Base-by-base conservation (phyloP, 176 grass and related monocot genomes). In the Saccharum officinarum region DNA sequence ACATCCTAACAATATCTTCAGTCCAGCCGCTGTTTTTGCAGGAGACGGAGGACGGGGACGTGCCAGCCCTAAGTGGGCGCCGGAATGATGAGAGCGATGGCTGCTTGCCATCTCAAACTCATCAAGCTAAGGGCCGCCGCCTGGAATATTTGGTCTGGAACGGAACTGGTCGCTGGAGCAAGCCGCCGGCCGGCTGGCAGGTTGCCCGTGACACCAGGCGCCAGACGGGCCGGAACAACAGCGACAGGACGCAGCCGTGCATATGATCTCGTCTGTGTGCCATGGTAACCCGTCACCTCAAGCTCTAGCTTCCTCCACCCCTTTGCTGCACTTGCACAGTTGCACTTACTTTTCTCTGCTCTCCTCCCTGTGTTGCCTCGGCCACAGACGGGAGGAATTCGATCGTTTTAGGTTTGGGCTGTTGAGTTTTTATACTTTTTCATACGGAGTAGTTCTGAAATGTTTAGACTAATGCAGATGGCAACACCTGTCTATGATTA, bases 1-100 rank as follows among this genome's bases (percentile, higher is more conserved):
- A 4, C 1, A 37, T 76, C 46, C 26, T 75, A 59, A 26, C 42
- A 34, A 74, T 57, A 28, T 80, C 18, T 86, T 57, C 8, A 68
- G 31, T 76, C 14, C 41, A 30, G 33, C 23, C 22, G 15, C 28
- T 83, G 65, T 69, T 69, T 87, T 10, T 22, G 79, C 79, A 70
- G 72, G 31, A n/a, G 66, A 25, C 6, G 28, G 10, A 80, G 52
- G 62, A 80, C 3, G 18, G 42, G 11, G 64, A 52, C 79, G 45
- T 81, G 64, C 45, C 45, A 69, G 45, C 31, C 64, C 15, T 18
- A 10, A 12, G 69, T 26, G 69, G 40, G n/a, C 13, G 22, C 11
- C 10, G 3, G 37, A 44, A 59, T 59, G 50, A 16, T 73, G 69
- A 61, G 10, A 71, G 17, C 8, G 38, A 67, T 57, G 55, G 46